A percentile compares a stretch with the other conserved stretches of the same genome.
Evolutionary conservation across 306 rosid genomes (phyloP).

Genomic region (Prunus persica): DNA sequence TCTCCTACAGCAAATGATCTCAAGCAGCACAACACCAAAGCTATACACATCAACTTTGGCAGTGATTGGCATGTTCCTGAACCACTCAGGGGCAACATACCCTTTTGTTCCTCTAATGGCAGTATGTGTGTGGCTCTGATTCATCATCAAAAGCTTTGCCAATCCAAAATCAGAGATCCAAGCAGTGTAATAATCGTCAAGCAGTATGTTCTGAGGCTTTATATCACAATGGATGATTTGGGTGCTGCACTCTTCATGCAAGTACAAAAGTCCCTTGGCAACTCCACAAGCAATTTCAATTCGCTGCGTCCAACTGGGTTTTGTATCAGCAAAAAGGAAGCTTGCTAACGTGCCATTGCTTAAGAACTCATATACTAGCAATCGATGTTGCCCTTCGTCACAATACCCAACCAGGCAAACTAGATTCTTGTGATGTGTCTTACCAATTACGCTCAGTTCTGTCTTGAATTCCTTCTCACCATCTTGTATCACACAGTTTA

Average conservation of each 20-base stretch:
- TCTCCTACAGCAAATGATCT: conserved; percentile 26
- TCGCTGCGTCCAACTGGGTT: conserved; percentile 21
- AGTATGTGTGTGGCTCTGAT: conserved; percentile 26
- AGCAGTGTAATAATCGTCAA: conserved; percentile 4
- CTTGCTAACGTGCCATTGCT: conserved; percentile 19
- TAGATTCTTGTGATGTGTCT: conserved; percentile 35
- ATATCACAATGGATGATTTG: conserved; percentile 31
- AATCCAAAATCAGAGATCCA: conserved; percentile 31
- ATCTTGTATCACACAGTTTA: conserved; percentile 17
- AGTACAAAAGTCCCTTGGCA: conserved; percentile 21
- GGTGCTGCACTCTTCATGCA: conserved; percentile 32
- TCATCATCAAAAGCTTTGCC: conserved; percentile 26
- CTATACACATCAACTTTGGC: conserved; percentile 27
- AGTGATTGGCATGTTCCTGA: conserved; percentile 21
- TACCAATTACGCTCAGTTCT: conserved; percentile 20
- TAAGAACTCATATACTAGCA: conserved; percentile 19
- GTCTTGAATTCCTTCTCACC: conserved; percentile 35
- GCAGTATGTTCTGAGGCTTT: conserved; percentile 34
- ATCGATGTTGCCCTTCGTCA: conserved; percentile 8
- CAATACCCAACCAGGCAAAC: conserved; percentile 24
- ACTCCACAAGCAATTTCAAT: conserved; percentile 8
- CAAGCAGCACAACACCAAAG: conserved; percentile 23
- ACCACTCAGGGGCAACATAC: conserved; percentile 42
- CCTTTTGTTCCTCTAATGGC: conserved; percentile 35
- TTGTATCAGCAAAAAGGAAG: conserved; percentile 8